phyloP scores from a whole-genome alignment of 768 basidiomycete genomes.

The Podaxis sp. region DNA sequence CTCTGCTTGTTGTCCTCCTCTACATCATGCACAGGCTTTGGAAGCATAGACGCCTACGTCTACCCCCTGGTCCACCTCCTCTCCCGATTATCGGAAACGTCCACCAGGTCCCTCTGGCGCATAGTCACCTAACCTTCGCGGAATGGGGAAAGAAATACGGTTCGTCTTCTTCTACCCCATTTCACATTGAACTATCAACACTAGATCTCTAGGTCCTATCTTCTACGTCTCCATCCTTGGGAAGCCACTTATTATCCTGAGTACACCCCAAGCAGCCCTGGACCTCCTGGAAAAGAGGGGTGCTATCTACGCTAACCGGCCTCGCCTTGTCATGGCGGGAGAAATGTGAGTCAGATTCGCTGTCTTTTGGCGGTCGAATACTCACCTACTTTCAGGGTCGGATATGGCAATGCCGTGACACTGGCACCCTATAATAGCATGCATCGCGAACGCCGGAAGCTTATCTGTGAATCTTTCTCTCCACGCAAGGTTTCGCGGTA shows the following conservation, averaged over 20 bases:
- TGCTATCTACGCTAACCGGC: slow-evolving; percentile 29
- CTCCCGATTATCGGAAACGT: slow-evolving; percentile 10
- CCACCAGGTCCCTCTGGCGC: slow-evolving; percentile 1
- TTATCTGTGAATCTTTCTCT: slow-evolving; percentile 12
- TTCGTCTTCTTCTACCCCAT: not conserved
- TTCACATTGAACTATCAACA: not conserved
- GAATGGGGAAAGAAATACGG: slow-evolving; percentile 11
- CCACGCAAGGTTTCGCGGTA: slow-evolving; percentile 7
- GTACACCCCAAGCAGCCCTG: slow-evolving; percentile 24
- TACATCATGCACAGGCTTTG: slow-evolving; percentile 1
- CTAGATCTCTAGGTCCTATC: not conserved
- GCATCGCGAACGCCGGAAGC: slow-evolving; percentile 10
- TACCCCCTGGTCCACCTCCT: slow-evolving; percentile 7
- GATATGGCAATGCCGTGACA: slow-evolving; percentile 12
- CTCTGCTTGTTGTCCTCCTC: not conserved
- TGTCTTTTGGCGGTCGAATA: not conserved
- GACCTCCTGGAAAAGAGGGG: slow-evolving; percentile 31
- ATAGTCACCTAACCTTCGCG: slow-evolving; percentile 1
- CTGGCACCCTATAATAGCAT: slow-evolving; percentile 3
- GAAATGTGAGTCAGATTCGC: slow-evolving; percentile 21
- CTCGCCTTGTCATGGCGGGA: slow-evolving; percentile 28
- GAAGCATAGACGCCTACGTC: not conserved
- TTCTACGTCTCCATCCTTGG: slow-evolving; percentile 4
- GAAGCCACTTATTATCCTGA: slow-evolving; percentile 18
- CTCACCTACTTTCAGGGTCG: not conserved